These are phyloP conservation scores for Phalaenopsis hybrid DNA, from an alignment of 116 monocot species.

Conservation along the genomic window DNA sequence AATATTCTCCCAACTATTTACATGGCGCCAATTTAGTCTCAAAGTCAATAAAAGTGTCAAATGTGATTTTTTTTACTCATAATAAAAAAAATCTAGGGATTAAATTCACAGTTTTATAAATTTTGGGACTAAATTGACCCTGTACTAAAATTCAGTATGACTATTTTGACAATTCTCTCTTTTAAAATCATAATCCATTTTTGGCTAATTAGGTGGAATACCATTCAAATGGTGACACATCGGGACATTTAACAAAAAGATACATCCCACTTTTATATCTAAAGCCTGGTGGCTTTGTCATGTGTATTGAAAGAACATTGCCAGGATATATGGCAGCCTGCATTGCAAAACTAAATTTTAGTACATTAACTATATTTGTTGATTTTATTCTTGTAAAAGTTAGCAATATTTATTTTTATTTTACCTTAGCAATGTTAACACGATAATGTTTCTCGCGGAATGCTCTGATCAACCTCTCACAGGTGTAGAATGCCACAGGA, in stretches of 20 bases:
- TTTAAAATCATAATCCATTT: not conserved
- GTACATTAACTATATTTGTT: not conserved
- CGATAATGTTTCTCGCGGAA: constrained; percentile 59
- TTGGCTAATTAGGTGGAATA: constrained; percentile 17
- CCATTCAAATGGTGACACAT: constrained; percentile 92
- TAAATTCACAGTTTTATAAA: too few species aligned
- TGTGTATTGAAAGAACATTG: constrained; percentile 82
- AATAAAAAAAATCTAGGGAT: too few species aligned
- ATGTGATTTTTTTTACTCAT: too few species aligned
- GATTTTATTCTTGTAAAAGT: not conserved
- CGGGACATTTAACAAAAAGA: constrained; percentile 86
- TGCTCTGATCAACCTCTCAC: constrained; percentile 72
- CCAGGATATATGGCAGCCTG: constrained; percentile 98
- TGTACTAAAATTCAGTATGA: too few species aligned
- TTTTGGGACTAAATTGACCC: too few species aligned
- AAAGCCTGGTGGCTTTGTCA: constrained; percentile 83
- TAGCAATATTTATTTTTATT: not conserved
- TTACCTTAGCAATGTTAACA: constrained; percentile 74
- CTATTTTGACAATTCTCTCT: too few species aligned
- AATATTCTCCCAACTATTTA: too few species aligned
- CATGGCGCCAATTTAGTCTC: too few species aligned
- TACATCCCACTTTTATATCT: constrained; percentile 98
- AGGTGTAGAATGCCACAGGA: constrained; percentile 59
- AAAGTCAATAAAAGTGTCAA: too few species aligned
- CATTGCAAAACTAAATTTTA: not conserved